Base-by-base conservation (phyloP, 2,329 filamentous ascomycete species). In the Cordyceps javanica region DNA sequence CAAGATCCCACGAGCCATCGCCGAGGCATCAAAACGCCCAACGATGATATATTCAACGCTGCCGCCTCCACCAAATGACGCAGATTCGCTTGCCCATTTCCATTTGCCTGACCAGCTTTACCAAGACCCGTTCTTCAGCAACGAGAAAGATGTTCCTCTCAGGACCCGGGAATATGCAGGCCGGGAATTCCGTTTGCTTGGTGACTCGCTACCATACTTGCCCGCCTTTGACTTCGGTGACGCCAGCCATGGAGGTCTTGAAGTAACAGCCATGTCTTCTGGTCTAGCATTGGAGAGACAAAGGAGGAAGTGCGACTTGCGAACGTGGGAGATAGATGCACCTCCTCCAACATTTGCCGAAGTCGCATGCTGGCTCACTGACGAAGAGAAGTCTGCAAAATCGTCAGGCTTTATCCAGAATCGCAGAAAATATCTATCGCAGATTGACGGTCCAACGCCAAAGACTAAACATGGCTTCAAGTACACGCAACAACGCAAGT, bases 391-490 rank as follows among this genome's bases (percentile, higher is more conserved):
- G 50, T 58, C 16, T 54, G 53, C 42, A 34, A 45, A 30, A 64
- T 62, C 41, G 59, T 56, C 51, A 62, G 62, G 14, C 59, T 63
- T 39, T 23, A 63, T 67, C 62, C 63, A 59, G 5, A 67, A 62
- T 10, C 64, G 62, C 11, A 67, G 62, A 64, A 73, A 72, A 60
- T 75, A 74, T 64, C 70, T 91, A 6, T 96, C 91, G 1, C 92
- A 97, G 67, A 93, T 97, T 55, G 90, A 96, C 52, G 91, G 89
- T 0, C 86, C 91, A 0, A 97, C 93, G 0, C 92, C 93, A 54
- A 88, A 82, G 68, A 89, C 90, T 65, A 87, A 83, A 60, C 80
- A 93, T 68, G 90, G 88, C 0, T 93, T 92, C 76, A 94, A 92
- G 68, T 96, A 89, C 69, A 91, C 88, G 0, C 91, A 92, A 63